These are phyloP conservation scores for Kuraishia piskuri DNA, from an alignment of 805 yeast genomes.

Conservation along the genomic window DNA sequence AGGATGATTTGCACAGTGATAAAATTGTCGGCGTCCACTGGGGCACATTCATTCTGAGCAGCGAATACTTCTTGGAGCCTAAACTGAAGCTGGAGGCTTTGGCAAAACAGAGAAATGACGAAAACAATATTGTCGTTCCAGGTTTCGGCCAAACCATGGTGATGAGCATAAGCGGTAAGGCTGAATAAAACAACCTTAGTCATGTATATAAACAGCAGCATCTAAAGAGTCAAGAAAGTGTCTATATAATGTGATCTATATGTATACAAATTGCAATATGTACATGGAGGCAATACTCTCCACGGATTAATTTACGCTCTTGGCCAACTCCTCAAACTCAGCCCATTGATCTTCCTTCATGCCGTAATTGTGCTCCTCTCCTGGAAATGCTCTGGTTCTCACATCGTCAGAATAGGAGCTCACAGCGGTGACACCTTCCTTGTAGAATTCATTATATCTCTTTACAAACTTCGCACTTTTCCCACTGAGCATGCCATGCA, in stretches of 20 bases:
- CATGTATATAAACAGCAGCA: neutral
- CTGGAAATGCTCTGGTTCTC: conserved; percentile 48
- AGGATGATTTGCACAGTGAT: conserved; percentile 50
- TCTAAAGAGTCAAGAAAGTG: too few species aligned
- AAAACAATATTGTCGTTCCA: conserved; percentile 48
- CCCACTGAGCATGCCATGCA: conserved; percentile 65
- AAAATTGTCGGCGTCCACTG: conserved; percentile 86
- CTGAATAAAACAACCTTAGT: conserved; percentile 1
- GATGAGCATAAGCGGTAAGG: conserved; percentile 28
- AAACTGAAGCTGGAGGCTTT: conserved; percentile 44
- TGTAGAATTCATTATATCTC: conserved; percentile 46
- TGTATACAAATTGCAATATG: conserved; percentile 1
- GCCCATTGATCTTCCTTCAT: conserved; percentile 56
- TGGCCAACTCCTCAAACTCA: conserved; percentile 26
- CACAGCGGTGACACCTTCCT: conserved; percentile 42
- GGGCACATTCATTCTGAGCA: conserved; percentile 90
- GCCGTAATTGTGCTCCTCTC: conserved; percentile 54
- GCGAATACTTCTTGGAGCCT: conserved; percentile 85
- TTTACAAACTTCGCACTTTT: conserved; percentile 69
- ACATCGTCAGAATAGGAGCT: conserved; percentile 54
- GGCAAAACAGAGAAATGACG: conserved; percentile 31
- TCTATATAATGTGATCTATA: neutral
- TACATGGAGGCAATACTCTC: conserved; percentile 4
- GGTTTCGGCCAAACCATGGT: conserved; percentile 67
- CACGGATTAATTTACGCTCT: conserved; percentile 1